Evolutionary conservation across 192 early-diverging fungal species (phyloP).

Genomic region (Gonapodya sp.): DNA sequence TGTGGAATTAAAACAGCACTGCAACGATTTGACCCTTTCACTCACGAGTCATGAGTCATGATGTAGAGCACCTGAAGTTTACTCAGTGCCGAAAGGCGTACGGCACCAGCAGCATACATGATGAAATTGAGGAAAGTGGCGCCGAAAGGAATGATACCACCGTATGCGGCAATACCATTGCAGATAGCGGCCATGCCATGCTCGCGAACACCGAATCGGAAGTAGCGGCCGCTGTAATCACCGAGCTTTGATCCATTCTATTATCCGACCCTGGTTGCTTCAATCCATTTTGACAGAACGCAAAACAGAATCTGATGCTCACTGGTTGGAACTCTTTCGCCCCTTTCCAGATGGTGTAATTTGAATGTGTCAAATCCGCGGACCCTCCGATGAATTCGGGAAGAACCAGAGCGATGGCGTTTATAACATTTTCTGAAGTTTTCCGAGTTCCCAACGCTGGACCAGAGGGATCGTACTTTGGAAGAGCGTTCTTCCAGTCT

Average conservation of each 20-base stretch:
- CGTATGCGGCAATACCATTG: constrained; percentile 86
- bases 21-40: too few relatives aligned
- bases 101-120: constrained; percentile 68
- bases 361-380: constrained; percentile 93
- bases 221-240: constrained; percentile 72
- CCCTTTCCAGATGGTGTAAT: constrained; percentile 89
- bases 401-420: constrained; percentile 62
- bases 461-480: constrained; percentile 73
- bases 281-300: constrained; percentile 1
- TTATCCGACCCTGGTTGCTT: background rate
- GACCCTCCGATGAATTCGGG: constrained; percentile 91
- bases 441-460: constrained; percentile 70
- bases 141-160: constrained; percentile 74
- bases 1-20: too few relatives aligned
- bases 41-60: constrained; percentile 99
- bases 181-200: constrained; percentile 93
- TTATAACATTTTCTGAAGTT: constrained; percentile 74
- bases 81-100: constrained; percentile 81
- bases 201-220: constrained; percentile 95
- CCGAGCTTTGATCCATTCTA: background rate
- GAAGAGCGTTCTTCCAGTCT: constrained; percentile 61
- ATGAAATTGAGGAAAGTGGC: constrained; percentile 60
- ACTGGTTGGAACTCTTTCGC: constrained; percentile 88
- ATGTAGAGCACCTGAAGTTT: constrained; percentile 88
- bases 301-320: constrained; percentile 8